phyloP scores from a whole-genome alignment of 177 flowering plant species.

The Vitis hybrid region DNA sequence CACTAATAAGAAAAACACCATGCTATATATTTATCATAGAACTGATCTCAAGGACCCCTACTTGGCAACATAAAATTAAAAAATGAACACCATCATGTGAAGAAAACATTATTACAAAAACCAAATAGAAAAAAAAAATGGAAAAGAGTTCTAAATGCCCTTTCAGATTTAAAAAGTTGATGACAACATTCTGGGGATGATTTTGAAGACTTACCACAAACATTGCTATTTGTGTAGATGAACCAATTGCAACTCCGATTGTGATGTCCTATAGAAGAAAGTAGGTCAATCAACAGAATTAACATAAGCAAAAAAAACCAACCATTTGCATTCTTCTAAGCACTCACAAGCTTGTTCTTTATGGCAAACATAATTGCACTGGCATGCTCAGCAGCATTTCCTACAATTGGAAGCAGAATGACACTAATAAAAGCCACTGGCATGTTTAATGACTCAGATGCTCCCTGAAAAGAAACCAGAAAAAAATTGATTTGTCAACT shows the following conservation, averaged over 20 bases:
- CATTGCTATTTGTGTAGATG: slow-evolving; percentile 78
- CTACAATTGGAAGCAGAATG: slow-evolving; percentile 70
- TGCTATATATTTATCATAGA: no score
- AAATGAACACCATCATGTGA: not conserved
- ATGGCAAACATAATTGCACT: slow-evolving; percentile 78
- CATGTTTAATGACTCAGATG: slow-evolving; percentile 64
- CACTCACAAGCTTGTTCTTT: slow-evolving; percentile 71
- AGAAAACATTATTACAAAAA: not conserved
- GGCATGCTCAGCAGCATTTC: slow-evolving; percentile 21
- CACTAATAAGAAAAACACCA: no score
- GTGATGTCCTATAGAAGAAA: slow-evolving; percentile 53
- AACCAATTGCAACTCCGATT: slow-evolving; percentile 74
- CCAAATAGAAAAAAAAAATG: no score
- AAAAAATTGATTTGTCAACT: slow-evolving; percentile 1
- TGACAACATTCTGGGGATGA: not conserved
- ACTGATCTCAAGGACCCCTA: no score
- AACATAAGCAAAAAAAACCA: not conserved
- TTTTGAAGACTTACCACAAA: slow-evolving; percentile 51
- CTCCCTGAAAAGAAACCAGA: slow-evolving; percentile 52
- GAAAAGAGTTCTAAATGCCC: not conserved
- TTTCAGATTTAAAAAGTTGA: not conserved
- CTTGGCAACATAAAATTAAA: no score
- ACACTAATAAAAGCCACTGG: slow-evolving; percentile 72
- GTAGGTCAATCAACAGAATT: not conserved
- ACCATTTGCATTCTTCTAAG: not conserved